A percentile compares a stretch with the other conserved stretches of the same genome.
Conservation (phyloP, 306 rosid species). For the Chamaecrista fasciculata region DNA sequence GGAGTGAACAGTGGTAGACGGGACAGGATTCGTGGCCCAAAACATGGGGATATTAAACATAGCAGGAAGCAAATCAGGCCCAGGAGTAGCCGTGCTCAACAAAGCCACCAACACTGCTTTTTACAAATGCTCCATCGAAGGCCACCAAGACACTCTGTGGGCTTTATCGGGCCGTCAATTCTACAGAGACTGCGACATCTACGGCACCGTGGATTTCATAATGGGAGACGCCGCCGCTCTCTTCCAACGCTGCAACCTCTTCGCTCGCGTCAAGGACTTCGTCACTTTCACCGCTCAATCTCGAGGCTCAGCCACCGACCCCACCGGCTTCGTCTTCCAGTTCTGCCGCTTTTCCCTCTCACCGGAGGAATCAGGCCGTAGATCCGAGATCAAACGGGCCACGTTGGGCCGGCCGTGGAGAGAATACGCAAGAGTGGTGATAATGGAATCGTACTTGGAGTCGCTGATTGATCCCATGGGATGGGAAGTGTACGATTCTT, state of each 20-base stretch:
- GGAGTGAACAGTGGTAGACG: not conserved
- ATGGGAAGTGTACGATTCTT: not conserved
- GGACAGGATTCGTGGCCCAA: not conserved
- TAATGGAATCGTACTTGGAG: slow-evolving; percentile 4
- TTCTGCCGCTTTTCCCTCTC: not conserved
- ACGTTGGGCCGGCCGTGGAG: slow-evolving; percentile 4
- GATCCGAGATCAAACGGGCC: not conserved
- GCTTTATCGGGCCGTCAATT: not conserved
- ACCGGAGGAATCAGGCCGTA: not conserved
- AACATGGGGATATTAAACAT: not conserved
- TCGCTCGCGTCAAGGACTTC: not conserved
- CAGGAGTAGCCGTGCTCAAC: not conserved
- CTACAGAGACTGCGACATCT: not conserved
- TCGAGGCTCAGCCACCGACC: not conserved
- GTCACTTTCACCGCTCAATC: slow-evolving; percentile 16
- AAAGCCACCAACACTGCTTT: not conserved
- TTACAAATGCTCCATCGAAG: slow-evolving; percentile 12
- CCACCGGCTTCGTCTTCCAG: slow-evolving; percentile 13
- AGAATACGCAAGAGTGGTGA: not conserved
- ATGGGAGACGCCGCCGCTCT: not conserved
- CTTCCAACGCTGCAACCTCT: slow-evolving; percentile 1
- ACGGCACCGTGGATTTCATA: slow-evolving; percentile 16
- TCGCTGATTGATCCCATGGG: not conserved
- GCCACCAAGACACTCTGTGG: slow-evolving; percentile 14
- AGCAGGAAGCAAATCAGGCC: not conserved